Base-by-base conservation (phyloP, 176 grass and related monocot species). In the Carex kokanica region DNA sequence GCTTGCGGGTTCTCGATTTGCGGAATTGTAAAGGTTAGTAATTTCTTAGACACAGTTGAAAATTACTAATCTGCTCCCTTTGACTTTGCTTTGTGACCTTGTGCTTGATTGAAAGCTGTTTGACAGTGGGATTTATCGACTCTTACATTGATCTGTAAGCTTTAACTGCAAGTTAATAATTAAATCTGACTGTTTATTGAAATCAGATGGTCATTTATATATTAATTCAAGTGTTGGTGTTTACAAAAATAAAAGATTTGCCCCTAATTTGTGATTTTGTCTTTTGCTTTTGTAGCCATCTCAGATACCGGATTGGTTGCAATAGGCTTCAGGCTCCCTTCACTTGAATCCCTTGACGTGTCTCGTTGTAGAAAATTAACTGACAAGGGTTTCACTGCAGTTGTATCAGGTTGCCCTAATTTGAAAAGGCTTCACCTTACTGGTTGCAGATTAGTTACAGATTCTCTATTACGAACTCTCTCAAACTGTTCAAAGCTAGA, bases 351-450 rank as follows among this genome's bases (percentile, higher is more conserved):
- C 49, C 60, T 95, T 63, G 92, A 95, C 82, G 87, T 95, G 74
- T 98, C 95, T 61, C 38, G 82, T n/a, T 98, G 95, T 87, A 90
- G 65, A 93, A 95, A 93, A 73, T 72, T 95, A 82, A 95, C 86
- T 60, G 92, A 98, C 63, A 93, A 83, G 81, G 92, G 95, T 72
- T 86, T 95, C 47, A 71, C 43, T 51, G 88, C 78, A 4, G 61
- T 93, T 86, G 84, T 77, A 49, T 81, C 88, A 16, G 89, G 90
- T 27, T 98, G 89, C 85, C 69, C 17, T 79, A 91, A 83, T 82
- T 80, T 98, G 89, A 93, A 68, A 87, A 79, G 59, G 31, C 23
- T 98, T 59, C 36, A 86, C 55, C 78, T 98, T 51, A 16, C 41
- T 43, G 88, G 74, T 64, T 95, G 90, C 77, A 95, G 17, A 90